Evolutionary conservation across 352 stramenopile species (phyloP).

Genomic region (Phytophthora capsici): DNA sequence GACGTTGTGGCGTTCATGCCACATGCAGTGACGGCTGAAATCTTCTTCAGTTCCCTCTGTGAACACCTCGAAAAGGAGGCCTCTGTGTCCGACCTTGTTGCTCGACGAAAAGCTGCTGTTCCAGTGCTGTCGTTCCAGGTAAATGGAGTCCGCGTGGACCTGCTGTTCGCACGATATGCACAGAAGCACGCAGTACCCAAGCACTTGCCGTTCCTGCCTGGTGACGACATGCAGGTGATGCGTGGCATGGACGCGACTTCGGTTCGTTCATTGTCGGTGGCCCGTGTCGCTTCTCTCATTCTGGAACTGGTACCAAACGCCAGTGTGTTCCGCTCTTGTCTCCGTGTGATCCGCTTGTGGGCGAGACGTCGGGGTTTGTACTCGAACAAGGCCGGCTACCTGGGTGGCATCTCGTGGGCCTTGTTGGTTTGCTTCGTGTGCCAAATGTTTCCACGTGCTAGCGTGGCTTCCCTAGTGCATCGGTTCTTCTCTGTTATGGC

Average conservation of each 20-base stretch:
- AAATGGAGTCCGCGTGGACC: conserved; percentile 67
- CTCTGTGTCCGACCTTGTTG: conserved; percentile 67
- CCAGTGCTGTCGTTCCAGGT: conserved; percentile 82
- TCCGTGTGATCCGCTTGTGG: conserved; percentile 83
- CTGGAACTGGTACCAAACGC: conserved; percentile 84
- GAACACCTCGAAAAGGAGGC: conserved; percentile 49
- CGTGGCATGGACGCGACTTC: conserved; percentile 76
- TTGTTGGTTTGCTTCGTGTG: conserved; percentile 87
- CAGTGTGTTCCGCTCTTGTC: conserved; percentile 65
- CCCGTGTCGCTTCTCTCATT: conserved; percentile 78
- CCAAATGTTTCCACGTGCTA: conserved; percentile 87
- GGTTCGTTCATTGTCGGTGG: conserved; percentile 81
- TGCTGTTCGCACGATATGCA: conserved; percentile 82
- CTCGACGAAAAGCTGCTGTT: conserved; percentile 74
- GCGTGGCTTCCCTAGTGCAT: conserved; percentile 72
- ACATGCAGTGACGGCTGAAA: conserved; percentile 57
- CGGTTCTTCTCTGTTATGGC: conserved; percentile 83
- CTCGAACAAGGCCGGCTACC: conserved; percentile 85
- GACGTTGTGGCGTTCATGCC: conserved; percentile 83
- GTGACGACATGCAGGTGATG: conserved; percentile 76
- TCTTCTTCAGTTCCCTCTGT: conserved; percentile 75
- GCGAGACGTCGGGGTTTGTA: conserved; percentile 78
- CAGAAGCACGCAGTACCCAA: conserved; percentile 65
- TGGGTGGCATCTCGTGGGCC: conserved; percentile 87
- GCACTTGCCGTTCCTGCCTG: conserved; percentile 64